Evolutionary conservation across 106 monocot species (phyloP).

Genomic region (Dendrobium nobile): DNA sequence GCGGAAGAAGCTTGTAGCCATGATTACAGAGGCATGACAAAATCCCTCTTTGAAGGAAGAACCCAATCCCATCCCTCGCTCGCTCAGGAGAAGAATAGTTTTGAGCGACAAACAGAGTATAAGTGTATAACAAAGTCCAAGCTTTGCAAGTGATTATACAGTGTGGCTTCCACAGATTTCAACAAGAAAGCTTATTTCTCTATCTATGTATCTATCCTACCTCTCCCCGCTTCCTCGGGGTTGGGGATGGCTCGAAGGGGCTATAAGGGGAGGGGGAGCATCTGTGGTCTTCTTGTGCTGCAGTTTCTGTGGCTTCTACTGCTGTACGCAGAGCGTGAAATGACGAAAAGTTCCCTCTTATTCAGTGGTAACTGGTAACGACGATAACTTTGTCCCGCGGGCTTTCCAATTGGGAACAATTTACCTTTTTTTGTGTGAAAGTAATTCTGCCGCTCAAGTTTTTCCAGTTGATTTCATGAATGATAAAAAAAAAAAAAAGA

Average conservation of each 20-base stretch:
- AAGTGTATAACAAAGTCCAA: background rate
- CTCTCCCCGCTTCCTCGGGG: background rate
- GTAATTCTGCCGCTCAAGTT: too few relatives aligned
- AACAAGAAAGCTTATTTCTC: background rate
- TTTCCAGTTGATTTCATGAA: too few relatives aligned
- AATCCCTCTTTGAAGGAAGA: slow-evolving; percentile 18
- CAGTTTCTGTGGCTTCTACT: background rate
- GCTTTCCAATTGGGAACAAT: too few relatives aligned
- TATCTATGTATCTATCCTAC: background rate
- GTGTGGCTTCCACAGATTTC: too few relatives aligned
- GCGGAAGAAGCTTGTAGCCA: slow-evolving; percentile 73
- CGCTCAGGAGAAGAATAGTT: slow-evolving; percentile 6
- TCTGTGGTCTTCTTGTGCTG: background rate
- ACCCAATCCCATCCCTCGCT: slow-evolving; percentile 28
- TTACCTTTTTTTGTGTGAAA: too few relatives aligned
- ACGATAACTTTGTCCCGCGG: too few relatives aligned
- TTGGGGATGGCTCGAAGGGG: background rate
- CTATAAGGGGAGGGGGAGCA: background rate
- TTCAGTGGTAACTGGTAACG: too few relatives aligned
- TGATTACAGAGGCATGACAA: slow-evolving; percentile 31
- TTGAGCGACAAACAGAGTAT: background rate
- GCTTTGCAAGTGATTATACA: background rate
- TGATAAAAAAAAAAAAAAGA: too few relatives aligned
- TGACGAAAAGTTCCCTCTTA: background rate
- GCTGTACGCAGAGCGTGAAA: background rate